Percentiles rank a stretch among this genome's conserved stretches.
Conservation (phyloP, 768 basidiomycete species). For the Trametes cinnabarina region DNA sequence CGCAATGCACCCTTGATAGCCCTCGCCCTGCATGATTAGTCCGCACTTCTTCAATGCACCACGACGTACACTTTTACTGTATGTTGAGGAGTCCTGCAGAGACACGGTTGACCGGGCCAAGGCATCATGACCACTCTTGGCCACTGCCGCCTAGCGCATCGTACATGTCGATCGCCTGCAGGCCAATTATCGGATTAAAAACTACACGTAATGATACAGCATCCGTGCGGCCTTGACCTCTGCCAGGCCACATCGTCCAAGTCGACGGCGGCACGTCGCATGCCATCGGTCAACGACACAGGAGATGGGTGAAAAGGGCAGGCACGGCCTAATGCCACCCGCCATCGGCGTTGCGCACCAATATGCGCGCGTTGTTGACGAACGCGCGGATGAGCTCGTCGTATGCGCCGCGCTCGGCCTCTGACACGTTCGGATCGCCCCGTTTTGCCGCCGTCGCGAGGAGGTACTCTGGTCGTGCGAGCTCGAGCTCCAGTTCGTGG, state of each 20-base stretch:
- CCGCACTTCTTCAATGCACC: too few species aligned
- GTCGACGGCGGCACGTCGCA: neutral
- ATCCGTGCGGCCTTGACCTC: neutral
- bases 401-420: conserved; percentile 71
- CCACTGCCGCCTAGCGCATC: neutral
- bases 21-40: too few species aligned
- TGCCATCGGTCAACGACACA: too few species aligned
- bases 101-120: too few species aligned
- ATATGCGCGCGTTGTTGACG: conserved; percentile 88
- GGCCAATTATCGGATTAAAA: conserved; percentile 1
- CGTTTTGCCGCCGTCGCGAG: conserved; percentile 70
- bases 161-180: neutral
- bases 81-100: too few species aligned
- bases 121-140: too few species aligned
- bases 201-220: conserved; percentile 11
- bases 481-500: conserved; percentile 92
- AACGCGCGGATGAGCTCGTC: conserved; percentile 91
- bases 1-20: too few species aligned
- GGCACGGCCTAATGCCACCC: conserved; percentile 17
- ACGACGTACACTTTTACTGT: too few species aligned
- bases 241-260: neutral
- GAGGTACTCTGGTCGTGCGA: conserved; percentile 68
- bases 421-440: conserved; percentile 54
- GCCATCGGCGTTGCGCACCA: conserved; percentile 64
- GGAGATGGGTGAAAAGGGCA: neutral